Conservation (phyloP, 208 protist genomes). For the Phytomonas sp. region DNA sequence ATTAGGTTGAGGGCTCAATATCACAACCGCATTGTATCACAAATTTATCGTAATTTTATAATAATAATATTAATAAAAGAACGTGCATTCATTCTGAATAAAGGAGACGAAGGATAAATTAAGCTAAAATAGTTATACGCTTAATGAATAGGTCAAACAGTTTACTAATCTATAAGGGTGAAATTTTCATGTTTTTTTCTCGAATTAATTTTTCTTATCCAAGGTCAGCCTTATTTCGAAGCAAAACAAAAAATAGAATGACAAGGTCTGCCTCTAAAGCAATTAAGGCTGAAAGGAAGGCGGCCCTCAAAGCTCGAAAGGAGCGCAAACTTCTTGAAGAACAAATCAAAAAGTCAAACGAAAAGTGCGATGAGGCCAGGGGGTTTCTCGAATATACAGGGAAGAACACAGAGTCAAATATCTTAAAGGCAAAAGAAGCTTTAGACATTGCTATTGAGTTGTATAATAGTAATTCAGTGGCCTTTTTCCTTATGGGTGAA, state of each 20-base stretch:
- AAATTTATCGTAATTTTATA: conserved; percentile 3
- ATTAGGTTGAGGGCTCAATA: neutral
- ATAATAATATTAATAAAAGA: neutral
- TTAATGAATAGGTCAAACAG: neutral
- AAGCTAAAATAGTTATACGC: neutral
- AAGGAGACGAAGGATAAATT: neutral
- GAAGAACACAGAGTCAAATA: conserved; percentile 59
- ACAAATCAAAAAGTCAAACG: conserved; percentile 50
- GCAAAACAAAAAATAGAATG: conserved; percentile 27
- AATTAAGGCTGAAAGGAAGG: conserved; percentile 21
- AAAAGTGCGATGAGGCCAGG: conserved; percentile 69
- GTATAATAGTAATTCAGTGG: conserved; percentile 46
- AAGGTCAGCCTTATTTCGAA: neutral
- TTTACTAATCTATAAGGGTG: neutral
- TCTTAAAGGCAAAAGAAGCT: conserved; percentile 57
- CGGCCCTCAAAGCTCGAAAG: conserved; percentile 54
- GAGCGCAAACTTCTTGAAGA: conserved; percentile 73
- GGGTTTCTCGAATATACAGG: conserved; percentile 59
- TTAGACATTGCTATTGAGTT: conserved; percentile 73
- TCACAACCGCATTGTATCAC: neutral
- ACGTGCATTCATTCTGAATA: neutral
- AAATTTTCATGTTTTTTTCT: conserved; percentile 15
- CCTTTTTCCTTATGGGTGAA: conserved; percentile 67
- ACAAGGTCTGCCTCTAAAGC: conserved; percentile 17
- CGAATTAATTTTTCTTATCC: conserved; percentile 4